Percentiles rank a stretch among this genome's conserved stretches.
phyloP scores from a whole-genome alignment of 2,329 filamentous ascomycete genomes.

The Aspergillus quadricinctus region DNA sequence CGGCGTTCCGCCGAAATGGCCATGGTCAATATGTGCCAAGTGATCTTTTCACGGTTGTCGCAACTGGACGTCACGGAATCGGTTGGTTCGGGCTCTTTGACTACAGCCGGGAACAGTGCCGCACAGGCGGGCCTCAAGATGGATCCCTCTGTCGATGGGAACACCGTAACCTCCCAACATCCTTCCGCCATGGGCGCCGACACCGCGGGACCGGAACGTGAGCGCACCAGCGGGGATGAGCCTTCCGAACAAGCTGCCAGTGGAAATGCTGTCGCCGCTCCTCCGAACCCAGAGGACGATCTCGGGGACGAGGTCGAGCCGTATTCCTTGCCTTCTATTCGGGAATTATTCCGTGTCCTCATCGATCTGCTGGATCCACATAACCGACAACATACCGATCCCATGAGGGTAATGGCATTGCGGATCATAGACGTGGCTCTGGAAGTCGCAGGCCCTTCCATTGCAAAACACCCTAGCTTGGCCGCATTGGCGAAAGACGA shows the following conservation, averaged over 20 bases:
- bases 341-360: constrained; percentile 88
- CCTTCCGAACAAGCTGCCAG: constrained; percentile 29
- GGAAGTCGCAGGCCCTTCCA: constrained; percentile 92
- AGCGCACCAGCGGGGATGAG: constrained; percentile 31
- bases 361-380: constrained; percentile 92
- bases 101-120: constrained; percentile 55
- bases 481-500: constrained; percentile 87
- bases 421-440: constrained; percentile 96
- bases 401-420: constrained; percentile 94
- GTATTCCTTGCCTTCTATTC: constrained; percentile 89
- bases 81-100: constrained; percentile 61
- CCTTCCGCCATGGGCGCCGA: constrained; percentile 38
- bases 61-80: constrained; percentile 74
- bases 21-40: constrained; percentile 99
- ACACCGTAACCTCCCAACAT: constrained; percentile 54
- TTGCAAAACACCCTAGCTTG: constrained; percentile 84
- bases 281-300: constrained; percentile 40
- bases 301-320: constrained; percentile 63
- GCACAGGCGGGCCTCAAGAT: constrained; percentile 77
- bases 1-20: constrained; percentile 89
- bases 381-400: constrained; percentile 86
- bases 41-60: constrained; percentile 92
- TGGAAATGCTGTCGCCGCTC: constrained; percentile 29
- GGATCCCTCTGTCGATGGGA: constrained; percentile 68
- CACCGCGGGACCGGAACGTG: constrained; percentile 29